Evolutionary conservation across 2,329 filamentous ascomycete species (phyloP), one percentile per base, ranked within the genome.

Genomic region (Truncatella angustata): DNA sequence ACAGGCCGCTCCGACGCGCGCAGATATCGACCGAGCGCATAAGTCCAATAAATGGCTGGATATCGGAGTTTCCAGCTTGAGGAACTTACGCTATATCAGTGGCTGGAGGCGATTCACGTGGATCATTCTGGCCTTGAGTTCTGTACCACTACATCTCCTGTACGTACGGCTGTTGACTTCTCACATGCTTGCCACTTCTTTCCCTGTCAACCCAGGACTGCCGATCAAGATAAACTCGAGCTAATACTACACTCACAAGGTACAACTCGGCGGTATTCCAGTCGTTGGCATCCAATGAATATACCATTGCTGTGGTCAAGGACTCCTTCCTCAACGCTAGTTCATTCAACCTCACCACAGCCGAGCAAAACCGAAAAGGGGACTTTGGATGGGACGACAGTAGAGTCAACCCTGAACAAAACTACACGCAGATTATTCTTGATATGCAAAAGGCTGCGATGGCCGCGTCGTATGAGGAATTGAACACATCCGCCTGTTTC

Each of bases 1-100:
- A 1, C 60, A 69, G 1, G 62, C 59, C 0, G 67, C 69, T 0
- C 70, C 69, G 0, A 70, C 68, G 0, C 54, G 70, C 5, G 44
- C 40, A 0, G 61, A 70, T 16, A 51, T 72, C 1, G 62, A 71
- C 24, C 35, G 39, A 12, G 60, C 54, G 4, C 59, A 59, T 49
- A 6, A 12, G 12, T 26, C 40, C 5, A 42, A 46, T 1, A 37
- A 5, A 23, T 56, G 56, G 54, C 30, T 59, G 7, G 58, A 59
- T 16, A 57, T 59, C 6, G 56, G 58, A 3, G 42, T 59, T 2
- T 49, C 52, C 3, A 58, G 58, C 24, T 36, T 56, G 9, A 26
- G 53, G 11, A 59, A 59, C 14, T 21, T 59, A 4, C n/a, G 49
- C 4, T 44, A 58, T 18, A 51, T 58, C 4, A 46, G 54, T 11